These are phyloP conservation scores for Macrophomina pseudophaseolina DNA, from an alignment of 2,329 filamentous ascomycete genomes.

Conservation along the genomic window DNA sequence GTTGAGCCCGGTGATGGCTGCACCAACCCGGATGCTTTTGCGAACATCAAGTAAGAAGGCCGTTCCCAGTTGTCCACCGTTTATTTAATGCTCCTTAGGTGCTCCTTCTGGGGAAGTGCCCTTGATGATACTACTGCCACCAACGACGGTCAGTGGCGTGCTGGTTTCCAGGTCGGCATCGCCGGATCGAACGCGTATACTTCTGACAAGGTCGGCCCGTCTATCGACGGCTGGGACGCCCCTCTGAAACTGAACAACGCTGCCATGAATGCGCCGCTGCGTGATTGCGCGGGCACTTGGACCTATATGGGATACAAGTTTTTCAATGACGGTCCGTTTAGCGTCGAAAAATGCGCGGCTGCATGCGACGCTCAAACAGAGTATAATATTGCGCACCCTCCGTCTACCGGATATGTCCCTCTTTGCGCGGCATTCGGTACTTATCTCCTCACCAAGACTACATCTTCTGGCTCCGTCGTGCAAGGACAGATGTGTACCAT, in stretches of 20 bases:
- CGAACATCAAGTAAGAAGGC: not conserved
- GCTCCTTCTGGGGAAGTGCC: conserved; percentile 37
- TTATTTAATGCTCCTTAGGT: conserved; percentile 33
- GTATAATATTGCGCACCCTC: conserved; percentile 15
- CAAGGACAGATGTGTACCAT: conserved; percentile 33
- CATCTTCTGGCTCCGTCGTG: conserved; percentile 22
- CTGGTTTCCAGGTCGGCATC: conserved; percentile 31
- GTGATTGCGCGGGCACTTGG: conserved; percentile 26
- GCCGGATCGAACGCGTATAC: conserved; percentile 33
- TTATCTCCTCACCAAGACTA: conserved; percentile 37
- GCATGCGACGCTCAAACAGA: conserved; percentile 31
- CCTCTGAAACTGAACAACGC: conserved; percentile 30
- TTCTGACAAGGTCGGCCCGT: not conserved
- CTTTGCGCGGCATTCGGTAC: conserved; percentile 42
- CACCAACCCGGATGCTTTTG: conserved; percentile 28
- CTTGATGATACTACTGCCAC: conserved; percentile 32
- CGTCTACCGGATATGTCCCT: not conserved
- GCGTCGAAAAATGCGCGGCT: conserved; percentile 37
- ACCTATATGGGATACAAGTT: conserved; percentile 36
- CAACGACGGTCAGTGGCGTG: conserved; percentile 35
- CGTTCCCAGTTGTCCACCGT: not conserved
- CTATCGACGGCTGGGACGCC: conserved; percentile 23
- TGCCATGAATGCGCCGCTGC: conserved; percentile 37
- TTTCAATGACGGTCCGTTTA: conserved; percentile 36
- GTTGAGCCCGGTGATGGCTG: conserved; percentile 29